These are phyloP conservation scores for Diaporthe sp. DNA, from an alignment of 2,329 filamentous ascomycete genomes.

Conservation along the genomic window DNA sequence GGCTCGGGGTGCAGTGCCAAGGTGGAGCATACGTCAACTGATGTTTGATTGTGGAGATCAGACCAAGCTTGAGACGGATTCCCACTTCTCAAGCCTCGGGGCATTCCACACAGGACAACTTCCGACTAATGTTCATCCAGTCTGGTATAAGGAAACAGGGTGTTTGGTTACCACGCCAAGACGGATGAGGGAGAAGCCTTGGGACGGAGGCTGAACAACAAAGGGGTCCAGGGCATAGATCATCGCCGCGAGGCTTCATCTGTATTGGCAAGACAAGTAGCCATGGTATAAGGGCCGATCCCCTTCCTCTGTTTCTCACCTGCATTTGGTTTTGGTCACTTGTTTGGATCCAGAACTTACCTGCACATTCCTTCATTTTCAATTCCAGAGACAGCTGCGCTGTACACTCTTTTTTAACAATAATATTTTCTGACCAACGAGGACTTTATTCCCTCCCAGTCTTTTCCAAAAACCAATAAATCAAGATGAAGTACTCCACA, in stretches of 20 bases:
- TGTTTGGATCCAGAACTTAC: background rate
- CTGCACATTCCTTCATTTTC: conserved; percentile 6
- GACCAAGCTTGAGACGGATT: conserved; percentile 28
- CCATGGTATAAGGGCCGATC: conserved; percentile 24
- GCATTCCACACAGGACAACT: background rate
- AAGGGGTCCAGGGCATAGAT: background rate
- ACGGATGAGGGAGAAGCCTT: conserved; percentile 27
- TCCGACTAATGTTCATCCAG: conserved; percentile 17
- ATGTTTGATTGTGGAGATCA: conserved; percentile 32
- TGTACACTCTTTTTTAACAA: conserved; percentile 13
- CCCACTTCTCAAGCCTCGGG: background rate
- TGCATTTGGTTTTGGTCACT: background rate
- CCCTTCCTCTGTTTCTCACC: background rate
- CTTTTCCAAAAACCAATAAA: background rate
- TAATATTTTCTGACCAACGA: background rate
- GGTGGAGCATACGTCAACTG: conserved; percentile 30
- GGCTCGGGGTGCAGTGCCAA: conserved; percentile 8
- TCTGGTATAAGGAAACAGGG: conserved; percentile 18
- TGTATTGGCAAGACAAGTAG: background rate
- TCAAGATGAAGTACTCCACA: conserved; percentile 23
- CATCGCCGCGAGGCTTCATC: conserved; percentile 17
- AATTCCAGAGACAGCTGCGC: conserved; percentile 22
- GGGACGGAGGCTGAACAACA: conserved; percentile 19
- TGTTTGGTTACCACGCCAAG: conserved; percentile 21
- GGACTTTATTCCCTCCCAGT: background rate